Percentiles rank a stretch among this genome's conserved stretches.
Conservation (phyloP, 139 green algal species). For the Chara braunii region DNA sequence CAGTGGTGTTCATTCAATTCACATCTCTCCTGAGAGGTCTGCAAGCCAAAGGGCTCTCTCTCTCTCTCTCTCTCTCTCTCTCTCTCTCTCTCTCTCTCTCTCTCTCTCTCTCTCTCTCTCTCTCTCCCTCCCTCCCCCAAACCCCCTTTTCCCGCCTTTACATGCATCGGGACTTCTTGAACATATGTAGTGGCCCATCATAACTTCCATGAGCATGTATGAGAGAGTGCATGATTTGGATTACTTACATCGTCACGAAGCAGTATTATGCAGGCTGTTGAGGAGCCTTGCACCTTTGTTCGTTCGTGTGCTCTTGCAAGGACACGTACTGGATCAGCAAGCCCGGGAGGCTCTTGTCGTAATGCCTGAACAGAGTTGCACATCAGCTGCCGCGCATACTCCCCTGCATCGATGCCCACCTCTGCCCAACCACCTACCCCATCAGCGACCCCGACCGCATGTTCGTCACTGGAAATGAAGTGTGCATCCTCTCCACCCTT, state of each 20-base stretch:
- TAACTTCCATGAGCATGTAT: no score
- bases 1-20: no score
- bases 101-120: no score
- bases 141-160: no score
- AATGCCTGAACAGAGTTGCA: constrained; percentile 16
- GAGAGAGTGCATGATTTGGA: no score
- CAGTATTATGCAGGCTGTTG: constrained; percentile 61
- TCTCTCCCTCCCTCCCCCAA: background rate
- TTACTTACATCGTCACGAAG: constrained; percentile 45
- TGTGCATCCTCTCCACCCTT: constrained; percentile 80
- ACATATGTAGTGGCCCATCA: no score
- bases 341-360: constrained; percentile 6
- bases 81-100: no score
- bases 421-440: constrained; percentile 83
- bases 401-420: constrained; percentile 72
- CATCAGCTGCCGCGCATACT: constrained; percentile 44
- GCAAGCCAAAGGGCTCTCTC: no score
- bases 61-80: no score
- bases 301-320: constrained; percentile 53
- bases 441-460: constrained; percentile 69
- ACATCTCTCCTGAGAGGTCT: no score
- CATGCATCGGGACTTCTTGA: no score
- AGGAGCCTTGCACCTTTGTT: constrained; percentile 59
- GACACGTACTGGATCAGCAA: constrained; percentile 35
- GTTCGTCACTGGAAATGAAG: constrained; percentile 60